A percentile compares a stretch with the other conserved stretches of the same genome.
Evolutionary conservation across 495 filamentous ascomycete genomes (phyloP).

Genomic region (Penicillium pancosmium): DNA sequence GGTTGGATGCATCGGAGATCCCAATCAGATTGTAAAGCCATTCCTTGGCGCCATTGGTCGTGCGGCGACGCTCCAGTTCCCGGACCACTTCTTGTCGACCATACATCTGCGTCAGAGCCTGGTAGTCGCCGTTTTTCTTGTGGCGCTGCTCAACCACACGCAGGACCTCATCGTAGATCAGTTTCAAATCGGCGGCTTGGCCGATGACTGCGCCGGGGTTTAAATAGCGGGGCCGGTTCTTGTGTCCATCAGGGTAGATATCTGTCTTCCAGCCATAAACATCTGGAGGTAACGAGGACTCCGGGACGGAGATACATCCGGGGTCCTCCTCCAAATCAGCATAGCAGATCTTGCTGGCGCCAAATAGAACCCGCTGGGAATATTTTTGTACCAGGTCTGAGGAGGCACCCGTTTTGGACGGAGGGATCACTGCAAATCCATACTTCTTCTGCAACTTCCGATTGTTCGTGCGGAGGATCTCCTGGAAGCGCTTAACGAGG

Average conservation of each 20-base stretch:
- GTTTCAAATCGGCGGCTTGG: conserved; percentile 50
- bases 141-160: conserved; percentile 42
- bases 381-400: conserved; percentile 49
- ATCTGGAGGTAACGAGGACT: conserved; percentile 58
- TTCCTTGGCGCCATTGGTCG: conserved; percentile 42
- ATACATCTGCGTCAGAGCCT: conserved; percentile 58
- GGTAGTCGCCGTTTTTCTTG: conserved; percentile 46
- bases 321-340: conserved; percentile 45
- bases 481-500: conserved; percentile 57
- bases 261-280: conserved; percentile 61
- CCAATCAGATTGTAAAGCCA: conserved; percentile 48
- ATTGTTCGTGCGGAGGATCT: conserved; percentile 52
- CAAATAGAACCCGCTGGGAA: conserved; percentile 61
- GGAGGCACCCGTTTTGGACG: conserved; percentile 29
- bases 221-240: conserved; percentile 55
- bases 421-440: conserved; percentile 34
- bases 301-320: conserved; percentile 57
- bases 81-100: conserved; percentile 61
- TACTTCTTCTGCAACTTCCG: conserved; percentile 49
- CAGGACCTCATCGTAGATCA: conserved; percentile 53
- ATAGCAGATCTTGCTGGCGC: conserved; percentile 61
- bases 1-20: conserved; percentile 50
- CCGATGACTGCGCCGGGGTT: conserved; percentile 57
- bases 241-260: conserved; percentile 34
- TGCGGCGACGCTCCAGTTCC: conserved; percentile 50